Base-by-base conservation (phyloP, 2,329 filamentous ascomycete genomes). In the Colletotrichum spaethianum region DNA sequence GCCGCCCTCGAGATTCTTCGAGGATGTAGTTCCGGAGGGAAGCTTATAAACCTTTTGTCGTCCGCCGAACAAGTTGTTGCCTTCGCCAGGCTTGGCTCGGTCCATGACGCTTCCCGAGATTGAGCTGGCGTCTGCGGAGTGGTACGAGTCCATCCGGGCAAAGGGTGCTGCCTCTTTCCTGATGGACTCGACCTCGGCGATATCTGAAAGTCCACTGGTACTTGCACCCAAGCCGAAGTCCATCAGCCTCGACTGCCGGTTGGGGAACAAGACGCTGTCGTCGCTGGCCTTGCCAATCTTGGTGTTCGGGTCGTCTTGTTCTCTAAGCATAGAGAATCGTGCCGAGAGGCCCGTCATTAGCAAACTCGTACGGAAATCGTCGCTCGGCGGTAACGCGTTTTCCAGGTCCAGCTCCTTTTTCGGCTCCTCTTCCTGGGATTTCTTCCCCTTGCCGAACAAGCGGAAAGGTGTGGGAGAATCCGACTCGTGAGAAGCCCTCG, bases 41-140 rank as follows among this genome's bases (percentile, higher is more conserved):
- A 98, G 93, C 81, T 94, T 95, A 82, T 97, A 98, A 46, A 98
- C 92, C 84, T 98, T 98, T 80, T 98, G 96, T 55, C 96, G 91
- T 20, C 96, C 96, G 69, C 96, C 96, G 82, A 99, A 99, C 68
- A 99, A 83, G 76, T 94, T 93, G 79, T 98, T 99, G 56, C 96
- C 95, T 79, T 98, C 96, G 1, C 90, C 92, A 0, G 94, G 95
- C 76, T 95, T 92, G 9, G 93, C 87, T 63, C 96, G 89, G 76
- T 87, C 92, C 93, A 98, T 96, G n/a, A 98, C 88, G 80, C 93
- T 94, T 1, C 90, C 83, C 12, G 86, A 84, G 4, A 85, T 83
- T 8, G 89, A 90, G 56, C 92, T 91, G 44, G 92, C 88, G 74
- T 97, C 94, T 1, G 89, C 91, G 5, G 88, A 88, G 53, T 86